These are phyloP conservation scores for Ustilago sp. DNA, from an alignment of 1,284 basidiomycete genomes.

Conservation along the genomic window DNA sequence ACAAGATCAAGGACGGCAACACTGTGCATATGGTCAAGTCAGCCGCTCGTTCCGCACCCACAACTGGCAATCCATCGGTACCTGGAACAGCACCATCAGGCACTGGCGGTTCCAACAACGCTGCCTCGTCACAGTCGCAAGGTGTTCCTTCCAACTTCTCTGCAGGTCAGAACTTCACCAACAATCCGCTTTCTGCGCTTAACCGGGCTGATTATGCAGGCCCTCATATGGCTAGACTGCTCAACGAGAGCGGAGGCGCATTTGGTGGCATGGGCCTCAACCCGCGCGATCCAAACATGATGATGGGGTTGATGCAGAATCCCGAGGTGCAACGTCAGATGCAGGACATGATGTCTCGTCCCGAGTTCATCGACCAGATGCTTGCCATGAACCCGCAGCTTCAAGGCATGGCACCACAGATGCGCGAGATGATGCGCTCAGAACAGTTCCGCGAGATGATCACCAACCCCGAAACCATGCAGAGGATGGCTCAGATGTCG, in stretches of 20 bases:
- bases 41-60: slow-evolving; percentile 54
- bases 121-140: slow-evolving; percentile 54
- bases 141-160: slow-evolving; percentile 65
- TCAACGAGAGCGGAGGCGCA: slow-evolving; percentile 60
- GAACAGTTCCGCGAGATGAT: slow-evolving; percentile 66
- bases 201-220: slow-evolving; percentile 67
- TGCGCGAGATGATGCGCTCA: slow-evolving; percentile 64
- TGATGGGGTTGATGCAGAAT: slow-evolving; percentile 66
- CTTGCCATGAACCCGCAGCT: slow-evolving; percentile 66
- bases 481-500: slow-evolving; percentile 61
- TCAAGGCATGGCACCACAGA: slow-evolving; percentile 60
- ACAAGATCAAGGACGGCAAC: slow-evolving; percentile 65
- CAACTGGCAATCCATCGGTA: slow-evolving; percentile 51
- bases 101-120: slow-evolving; percentile 20
- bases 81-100: slow-evolving; percentile 36
- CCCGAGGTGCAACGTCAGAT: slow-evolving; percentile 64
- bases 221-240: slow-evolving; percentile 65
- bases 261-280: slow-evolving; percentile 65
- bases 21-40: slow-evolving; percentile 68
- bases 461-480: slow-evolving; percentile 66
- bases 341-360: slow-evolving; percentile 62
- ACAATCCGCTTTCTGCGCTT: slow-evolving; percentile 64
- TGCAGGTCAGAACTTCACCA: slow-evolving; percentile 66
- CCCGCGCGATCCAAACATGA: slow-evolving; percentile 66
- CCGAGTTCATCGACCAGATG: slow-evolving; percentile 67